A percentile compares a stretch with the other conserved stretches of the same genome.
phyloP scores from a whole-genome alignment of 352 stramenopile genomes.

The Peronospora farinosa region DNA sequence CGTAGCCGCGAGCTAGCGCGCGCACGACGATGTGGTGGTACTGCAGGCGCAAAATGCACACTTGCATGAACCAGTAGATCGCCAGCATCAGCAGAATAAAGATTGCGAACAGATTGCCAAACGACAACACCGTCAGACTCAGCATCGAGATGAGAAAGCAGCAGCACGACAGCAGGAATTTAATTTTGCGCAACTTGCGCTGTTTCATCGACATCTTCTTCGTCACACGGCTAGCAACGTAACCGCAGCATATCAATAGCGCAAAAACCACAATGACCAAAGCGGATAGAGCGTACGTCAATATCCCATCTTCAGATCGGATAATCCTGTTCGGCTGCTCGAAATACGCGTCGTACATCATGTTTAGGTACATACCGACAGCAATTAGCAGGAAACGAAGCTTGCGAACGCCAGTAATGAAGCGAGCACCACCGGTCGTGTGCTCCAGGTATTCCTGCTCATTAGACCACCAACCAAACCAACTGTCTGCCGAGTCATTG shows the following conservation, averaged over 20 bases:
- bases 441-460: slow-evolving; percentile 81
- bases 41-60: slow-evolving; percentile 70
- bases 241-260: slow-evolving; percentile 73
- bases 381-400: slow-evolving; percentile 69
- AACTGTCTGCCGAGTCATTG: slow-evolving; percentile 83
- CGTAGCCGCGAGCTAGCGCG: slow-evolving; percentile 59
- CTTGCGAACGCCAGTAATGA: slow-evolving; percentile 73
- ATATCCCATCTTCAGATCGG: slow-evolving; percentile 38
- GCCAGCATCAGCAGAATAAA: slow-evolving; percentile 63
- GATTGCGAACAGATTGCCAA: slow-evolving; percentile 70
- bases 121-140: slow-evolving; percentile 61
- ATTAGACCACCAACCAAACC: slow-evolving; percentile 84
- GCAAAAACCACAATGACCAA: slow-evolving; percentile 66
- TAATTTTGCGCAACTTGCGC: slow-evolving; percentile 84
- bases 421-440: slow-evolving; percentile 52
- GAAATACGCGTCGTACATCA: slow-evolving; percentile 81
- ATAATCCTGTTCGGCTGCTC: slow-evolving; percentile 53
- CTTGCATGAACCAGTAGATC: slow-evolving; percentile 85
- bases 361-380: slow-evolving; percentile 72
- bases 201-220: slow-evolving; percentile 90
- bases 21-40: slow-evolving; percentile 84
- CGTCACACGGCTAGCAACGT: slow-evolving; percentile 78
- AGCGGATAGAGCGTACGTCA: slow-evolving; percentile 58
- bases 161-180: slow-evolving; percentile 73
- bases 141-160: slow-evolving; percentile 60